Base-by-base conservation (phyloP, 768 basidiomycete genomes). In the Russula virescens region DNA sequence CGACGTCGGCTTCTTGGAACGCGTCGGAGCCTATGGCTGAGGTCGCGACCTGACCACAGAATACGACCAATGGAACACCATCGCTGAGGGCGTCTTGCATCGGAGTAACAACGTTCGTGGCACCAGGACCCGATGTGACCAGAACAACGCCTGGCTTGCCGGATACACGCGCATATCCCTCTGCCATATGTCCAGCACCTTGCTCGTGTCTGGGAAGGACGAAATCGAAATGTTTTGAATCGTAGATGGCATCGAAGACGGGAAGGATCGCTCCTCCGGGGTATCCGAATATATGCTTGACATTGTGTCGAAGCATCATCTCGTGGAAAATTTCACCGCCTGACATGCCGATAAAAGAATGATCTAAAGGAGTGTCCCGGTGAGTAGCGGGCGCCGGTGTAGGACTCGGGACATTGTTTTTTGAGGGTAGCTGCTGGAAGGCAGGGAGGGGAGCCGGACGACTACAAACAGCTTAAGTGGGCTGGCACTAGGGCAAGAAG, bases 191-290 rank as follows among this genome's bases (percentile, higher is more conserved):
- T 0, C 96, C 96, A 2, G 94, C 96, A 45, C 97, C 97, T 71
- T 99, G 96, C 73, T 99, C 96, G 70, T 99, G 96, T 31, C 96
- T 84, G 16, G 96, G 96, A 18, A 98, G 85, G 64, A 99, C 81
- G 68, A 99, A 99, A 63, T 97, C 86, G 68, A 98, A 98, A 74
- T 97, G 88, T 3, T 86, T 82, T 8, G 94, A 96, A 74, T 96
- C 88, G 81, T 98, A 89, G 75, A 98, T 99, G 73, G 97, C 97
- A 74, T 99, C 96, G 75, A 98, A 99, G n/a, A 99, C 97, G 64
- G 96, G 97, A 40, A 98, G 85, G 74, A 98, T 98, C 46, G 96
- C 97, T 61, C 96, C 96, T 48, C 95, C 95, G 9, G 96, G 96
- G 76, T 98, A 99, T 42, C 96, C 96, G 70, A 99, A 98, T 50